A percentile compares a stretch with the other conserved stretches of the same genome.
phyloP scores from a whole-genome alignment of 2,329 filamentous ascomycete species.

The Cryphonectria nitschkei region DNA sequence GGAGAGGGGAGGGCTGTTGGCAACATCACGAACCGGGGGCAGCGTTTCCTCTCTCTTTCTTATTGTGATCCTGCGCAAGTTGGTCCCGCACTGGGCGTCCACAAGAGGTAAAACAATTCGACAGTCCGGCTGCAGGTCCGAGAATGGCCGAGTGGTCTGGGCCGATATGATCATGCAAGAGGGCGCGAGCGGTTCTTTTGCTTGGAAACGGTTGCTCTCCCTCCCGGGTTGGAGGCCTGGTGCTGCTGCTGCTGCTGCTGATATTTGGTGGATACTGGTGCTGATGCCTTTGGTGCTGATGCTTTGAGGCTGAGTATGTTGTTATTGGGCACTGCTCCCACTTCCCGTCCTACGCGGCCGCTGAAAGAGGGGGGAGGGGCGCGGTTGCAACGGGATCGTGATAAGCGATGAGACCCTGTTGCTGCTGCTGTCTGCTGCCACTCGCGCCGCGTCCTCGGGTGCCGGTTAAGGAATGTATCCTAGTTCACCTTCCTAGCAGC shows the following conservation, averaged over 20 bases:
- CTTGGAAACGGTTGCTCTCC: neutral
- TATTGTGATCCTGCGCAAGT: neutral
- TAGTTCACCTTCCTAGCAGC: neutral
- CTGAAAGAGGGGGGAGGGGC: no score
- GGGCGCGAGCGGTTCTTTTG: neutral
- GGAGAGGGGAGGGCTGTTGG: neutral
- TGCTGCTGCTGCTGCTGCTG: neutral
- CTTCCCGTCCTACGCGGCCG: neutral
- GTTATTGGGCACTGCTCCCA: neutral
- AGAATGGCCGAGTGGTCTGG: neutral
- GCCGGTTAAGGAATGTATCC: neutral
- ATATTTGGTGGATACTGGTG: neutral
- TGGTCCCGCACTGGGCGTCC: neutral
- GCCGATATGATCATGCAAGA: neutral
- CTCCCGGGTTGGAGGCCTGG: neutral
- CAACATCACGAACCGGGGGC: neutral
- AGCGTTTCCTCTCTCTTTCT: neutral
- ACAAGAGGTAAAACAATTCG: neutral
- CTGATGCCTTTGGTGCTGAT: slow-evolving; percentile 1
- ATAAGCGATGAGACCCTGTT: neutral
- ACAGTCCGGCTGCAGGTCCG: neutral
- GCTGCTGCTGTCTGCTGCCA: no score
- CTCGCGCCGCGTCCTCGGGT: neutral
- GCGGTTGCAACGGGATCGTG: neutral
- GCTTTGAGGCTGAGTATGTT: neutral